Evolutionary conservation across 768 basidiomycete species (phyloP).

Genomic region (Tulasnella calospora): DNA sequence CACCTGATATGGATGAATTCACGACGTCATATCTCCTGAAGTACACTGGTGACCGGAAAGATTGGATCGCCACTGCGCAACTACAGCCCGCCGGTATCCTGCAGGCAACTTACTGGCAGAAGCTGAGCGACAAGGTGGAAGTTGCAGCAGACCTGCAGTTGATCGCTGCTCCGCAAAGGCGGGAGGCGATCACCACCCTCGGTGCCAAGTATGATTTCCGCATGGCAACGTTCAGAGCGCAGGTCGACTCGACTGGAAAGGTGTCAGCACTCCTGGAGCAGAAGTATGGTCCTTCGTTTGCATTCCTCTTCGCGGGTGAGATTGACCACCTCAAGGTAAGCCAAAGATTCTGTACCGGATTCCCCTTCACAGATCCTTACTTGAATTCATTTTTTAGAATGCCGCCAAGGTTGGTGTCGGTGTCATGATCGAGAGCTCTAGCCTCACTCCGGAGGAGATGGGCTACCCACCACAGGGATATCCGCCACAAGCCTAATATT

Average conservation of each 20-base stretch:
- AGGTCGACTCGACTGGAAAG: constrained; percentile 91
- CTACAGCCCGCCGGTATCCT: constrained; percentile 75
- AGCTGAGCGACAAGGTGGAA: constrained; percentile 90
- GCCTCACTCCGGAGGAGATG: constrained; percentile 34
- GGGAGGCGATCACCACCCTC: constrained; percentile 88
- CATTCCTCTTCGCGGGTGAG: constrained; percentile 92
- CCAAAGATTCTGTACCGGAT: background rate
- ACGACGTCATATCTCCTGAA: constrained; percentile 76
- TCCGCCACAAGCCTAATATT: constrained; percentile 16
- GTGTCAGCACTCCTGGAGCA: constrained; percentile 93
- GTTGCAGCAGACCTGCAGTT: constrained; percentile 92
- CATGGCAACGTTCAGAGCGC: constrained; percentile 88
- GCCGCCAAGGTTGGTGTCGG: constrained; percentile 92
- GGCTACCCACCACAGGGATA: constrained; percentile 30
- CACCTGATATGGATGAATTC: constrained; percentile 56
- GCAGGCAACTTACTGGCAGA: constrained; percentile 95
- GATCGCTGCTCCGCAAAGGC: constrained; percentile 67
- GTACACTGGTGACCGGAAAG: constrained; percentile 62
- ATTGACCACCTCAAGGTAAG: constrained; percentile 96
- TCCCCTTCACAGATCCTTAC: background rate
- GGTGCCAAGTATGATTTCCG: constrained; percentile 97
- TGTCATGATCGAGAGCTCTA: constrained; percentile 82
- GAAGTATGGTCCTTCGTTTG: constrained; percentile 89
- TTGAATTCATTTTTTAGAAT: constrained; percentile 35
- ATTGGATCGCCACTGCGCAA: constrained; percentile 92